phyloP scores from a whole-genome alignment of 495 filamentous ascomycete genomes.

The Staphylotrichum tortipilum region DNA sequence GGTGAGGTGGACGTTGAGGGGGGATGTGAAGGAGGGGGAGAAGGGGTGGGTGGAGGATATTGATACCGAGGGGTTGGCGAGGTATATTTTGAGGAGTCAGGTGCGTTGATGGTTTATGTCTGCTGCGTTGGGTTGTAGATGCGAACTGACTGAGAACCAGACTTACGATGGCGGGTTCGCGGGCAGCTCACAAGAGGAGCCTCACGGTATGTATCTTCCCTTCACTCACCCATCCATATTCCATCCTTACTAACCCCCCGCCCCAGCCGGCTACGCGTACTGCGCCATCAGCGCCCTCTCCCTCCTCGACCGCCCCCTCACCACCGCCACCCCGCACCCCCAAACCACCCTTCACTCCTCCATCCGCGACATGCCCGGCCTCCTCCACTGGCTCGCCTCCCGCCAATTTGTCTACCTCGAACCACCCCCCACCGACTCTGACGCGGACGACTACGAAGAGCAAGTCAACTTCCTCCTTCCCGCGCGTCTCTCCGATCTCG shows the following conservation, averaged over 20 bases:
- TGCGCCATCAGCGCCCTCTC: slow-evolving; percentile 70
- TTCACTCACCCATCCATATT: too few species aligned
- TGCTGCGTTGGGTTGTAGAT: not conserved
- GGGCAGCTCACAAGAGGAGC: slow-evolving; percentile 72
- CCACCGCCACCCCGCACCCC: slow-evolving; percentile 23
- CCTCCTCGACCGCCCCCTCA: slow-evolving; percentile 50
- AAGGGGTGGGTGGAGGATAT: slow-evolving; percentile 58
- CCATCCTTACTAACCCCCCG: not conserved
- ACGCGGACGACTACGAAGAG: slow-evolving; percentile 32
- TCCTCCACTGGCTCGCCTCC: slow-evolving; percentile 44
- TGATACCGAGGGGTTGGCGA: slow-evolving; percentile 57
- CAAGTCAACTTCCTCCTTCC: slow-evolving; percentile 29
- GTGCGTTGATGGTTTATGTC: slow-evolving; percentile 1
- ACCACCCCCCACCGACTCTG: slow-evolving; percentile 23
- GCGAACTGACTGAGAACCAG: slow-evolving; percentile 41
- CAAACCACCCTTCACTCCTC: slow-evolving; percentile 24
- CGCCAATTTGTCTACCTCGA: slow-evolving; percentile 54
- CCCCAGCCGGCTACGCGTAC: slow-evolving; percentile 74
- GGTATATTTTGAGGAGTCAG: slow-evolving; percentile 55
- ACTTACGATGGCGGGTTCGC: slow-evolving; percentile 86
- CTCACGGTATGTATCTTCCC: slow-evolving; percentile 57
- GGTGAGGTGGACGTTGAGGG: slow-evolving; percentile 74
- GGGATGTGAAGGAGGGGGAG: slow-evolving; percentile 42
- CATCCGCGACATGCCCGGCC: slow-evolving; percentile 26
- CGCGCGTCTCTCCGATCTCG: slow-evolving; percentile 28